Conservation (phyloP, 768 basidiomycete species). For the Tricholoma hemisulphureum region DNA sequence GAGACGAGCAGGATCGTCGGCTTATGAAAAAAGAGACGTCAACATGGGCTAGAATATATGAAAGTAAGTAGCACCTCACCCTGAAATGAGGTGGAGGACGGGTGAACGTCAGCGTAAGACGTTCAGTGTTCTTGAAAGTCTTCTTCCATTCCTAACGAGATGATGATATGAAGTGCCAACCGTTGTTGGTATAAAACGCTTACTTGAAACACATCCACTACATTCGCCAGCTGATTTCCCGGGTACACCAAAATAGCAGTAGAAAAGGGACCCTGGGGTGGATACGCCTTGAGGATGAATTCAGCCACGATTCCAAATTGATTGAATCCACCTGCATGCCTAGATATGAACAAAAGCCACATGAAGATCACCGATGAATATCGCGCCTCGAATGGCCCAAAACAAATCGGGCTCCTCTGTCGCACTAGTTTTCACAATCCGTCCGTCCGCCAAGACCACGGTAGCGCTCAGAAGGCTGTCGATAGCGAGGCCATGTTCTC, state of each 20-base stretch:
- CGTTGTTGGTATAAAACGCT: neutral
- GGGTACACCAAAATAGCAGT: conserved; percentile 15
- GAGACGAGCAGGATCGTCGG: neutral
- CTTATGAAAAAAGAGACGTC: conserved; percentile 13
- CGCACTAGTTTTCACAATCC: conserved; percentile 13
- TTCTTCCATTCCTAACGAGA: conserved; percentile 5
- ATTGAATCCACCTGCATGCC: conserved; percentile 15
- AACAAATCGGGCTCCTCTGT: conserved; percentile 23
- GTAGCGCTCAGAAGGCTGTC: conserved; percentile 21
- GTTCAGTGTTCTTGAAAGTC: conserved; percentile 3
- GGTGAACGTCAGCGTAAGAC: conserved; percentile 5
- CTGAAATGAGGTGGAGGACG: conserved; percentile 10
- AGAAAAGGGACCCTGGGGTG: conserved; percentile 3
- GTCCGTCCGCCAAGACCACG: conserved; percentile 20
- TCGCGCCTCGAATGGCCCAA: conserved; percentile 26
- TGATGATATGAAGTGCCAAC: neutral
- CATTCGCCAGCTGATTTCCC: conserved; percentile 9
- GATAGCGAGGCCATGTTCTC: conserved; percentile 9
- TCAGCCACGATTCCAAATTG: conserved; percentile 25
- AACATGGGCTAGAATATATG: neutral
- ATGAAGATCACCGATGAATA: neutral
- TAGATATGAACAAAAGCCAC: neutral
- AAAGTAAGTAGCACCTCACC: neutral
- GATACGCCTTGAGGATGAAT: conserved; percentile 15
- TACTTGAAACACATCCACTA: conserved; percentile 10